A percentile compares a stretch with the other conserved stretches of the same genome.
These are phyloP conservation scores for Metarhizium humberi DNA, from an alignment of 2,329 filamentous ascomycete genomes.

Conservation along the genomic window DNA sequence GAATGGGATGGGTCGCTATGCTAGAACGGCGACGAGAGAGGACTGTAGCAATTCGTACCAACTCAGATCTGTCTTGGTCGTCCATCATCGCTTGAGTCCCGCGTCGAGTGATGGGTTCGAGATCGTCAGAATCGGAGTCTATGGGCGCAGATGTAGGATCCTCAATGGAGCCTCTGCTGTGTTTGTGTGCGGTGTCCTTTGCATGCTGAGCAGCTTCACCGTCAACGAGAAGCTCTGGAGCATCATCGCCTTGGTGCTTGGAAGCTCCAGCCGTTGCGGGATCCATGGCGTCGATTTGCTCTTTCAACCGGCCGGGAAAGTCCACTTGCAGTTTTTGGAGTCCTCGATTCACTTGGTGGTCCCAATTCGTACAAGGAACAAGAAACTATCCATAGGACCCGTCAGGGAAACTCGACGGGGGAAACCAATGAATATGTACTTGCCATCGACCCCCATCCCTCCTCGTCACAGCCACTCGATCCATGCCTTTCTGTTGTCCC, in stretches of 20 bases:
- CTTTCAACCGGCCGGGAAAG: not conserved
- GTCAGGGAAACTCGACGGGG: not conserved
- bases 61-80: slow-evolving; percentile 23
- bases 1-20: slow-evolving; percentile 9
- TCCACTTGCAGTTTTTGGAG: not conserved
- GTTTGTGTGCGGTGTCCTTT: not conserved
- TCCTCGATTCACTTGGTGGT: not conserved
- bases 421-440: not conserved
- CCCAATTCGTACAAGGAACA: not conserved
- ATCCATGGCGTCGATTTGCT: not conserved
- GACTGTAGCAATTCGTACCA: slow-evolving; percentile 29
- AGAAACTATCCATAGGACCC: not conserved
- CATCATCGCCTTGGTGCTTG: not conserved
- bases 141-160: not conserved
- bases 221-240: not conserved
- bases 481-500: not conserved
- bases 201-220: not conserved
- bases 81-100: slow-evolving; percentile 17
- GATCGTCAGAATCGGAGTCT: not conserved
- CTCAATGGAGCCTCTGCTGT: slow-evolving; percentile 1
- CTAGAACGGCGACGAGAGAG: slow-evolving; percentile 26
- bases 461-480: not conserved
- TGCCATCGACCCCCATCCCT: not conserved
- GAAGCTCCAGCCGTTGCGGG: not conserved
- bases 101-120: slow-evolving; percentile 5